phyloP scores from a whole-genome alignment of 2,329 filamentous ascomycete genomes.

The Penicillium glabrum region DNA sequence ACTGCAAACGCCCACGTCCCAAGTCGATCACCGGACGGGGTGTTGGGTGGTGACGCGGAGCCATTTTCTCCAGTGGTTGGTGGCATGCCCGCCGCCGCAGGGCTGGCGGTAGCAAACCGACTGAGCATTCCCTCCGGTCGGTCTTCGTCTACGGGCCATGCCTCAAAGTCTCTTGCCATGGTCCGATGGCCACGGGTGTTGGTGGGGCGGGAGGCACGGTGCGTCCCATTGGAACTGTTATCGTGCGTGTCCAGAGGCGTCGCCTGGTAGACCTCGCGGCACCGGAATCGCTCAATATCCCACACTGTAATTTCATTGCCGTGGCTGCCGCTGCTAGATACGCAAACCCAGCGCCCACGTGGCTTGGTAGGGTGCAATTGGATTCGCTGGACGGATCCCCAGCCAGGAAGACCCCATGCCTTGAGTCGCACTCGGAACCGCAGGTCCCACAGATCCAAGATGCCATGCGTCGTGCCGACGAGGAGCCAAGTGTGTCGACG shows the following conservation, averaged over 20 bases:
- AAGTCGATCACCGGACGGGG: conserved; percentile 25
- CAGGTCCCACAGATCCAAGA: conserved; percentile 92
- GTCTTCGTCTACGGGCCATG: conserved; percentile 89
- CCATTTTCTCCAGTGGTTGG: conserved; percentile 36
- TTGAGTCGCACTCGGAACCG: conserved; percentile 88
- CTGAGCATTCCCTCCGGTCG: conserved; percentile 81
- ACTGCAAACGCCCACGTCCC: conserved; percentile 75
- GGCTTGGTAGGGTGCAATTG: conserved; percentile 75
- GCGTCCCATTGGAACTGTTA: conserved; percentile 33
- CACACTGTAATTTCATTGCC: conserved; percentile 86
- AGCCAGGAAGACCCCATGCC: conserved; percentile 82
- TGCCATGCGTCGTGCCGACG: conserved; percentile 86
- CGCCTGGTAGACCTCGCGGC: conserved; percentile 80
- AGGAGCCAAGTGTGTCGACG: conserved; percentile 85
- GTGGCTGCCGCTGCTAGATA: conserved; percentile 81
- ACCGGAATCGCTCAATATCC: conserved; percentile 89
- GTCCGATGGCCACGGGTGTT: conserved; percentile 18
- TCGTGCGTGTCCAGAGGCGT: conserved; percentile 37
- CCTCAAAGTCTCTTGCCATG: conserved; percentile 65
- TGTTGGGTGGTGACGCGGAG: conserved; percentile 13
- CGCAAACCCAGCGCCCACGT: conserved; percentile 80
- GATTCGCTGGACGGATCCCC: conserved; percentile 76
- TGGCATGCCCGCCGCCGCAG: conserved; percentile 55
- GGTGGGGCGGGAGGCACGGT: conserved; percentile 51
- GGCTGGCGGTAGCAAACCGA: conserved; percentile 65